Conservation (phyloP, 306 rosid species). For the Begonia masoniana region DNA sequence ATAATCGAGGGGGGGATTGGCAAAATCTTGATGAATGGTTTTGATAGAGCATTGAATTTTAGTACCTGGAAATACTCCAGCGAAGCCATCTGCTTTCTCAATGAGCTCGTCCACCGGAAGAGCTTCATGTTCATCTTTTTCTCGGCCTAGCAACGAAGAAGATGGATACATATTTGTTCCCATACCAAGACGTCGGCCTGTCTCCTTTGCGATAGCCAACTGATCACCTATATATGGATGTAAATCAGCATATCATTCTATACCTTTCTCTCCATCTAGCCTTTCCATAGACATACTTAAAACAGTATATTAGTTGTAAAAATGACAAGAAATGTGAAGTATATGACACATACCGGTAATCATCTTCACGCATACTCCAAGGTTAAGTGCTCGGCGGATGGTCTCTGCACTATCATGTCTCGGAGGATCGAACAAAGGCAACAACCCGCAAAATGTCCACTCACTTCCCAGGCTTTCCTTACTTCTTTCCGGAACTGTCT, state of each 20-base stretch:
- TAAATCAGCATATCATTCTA: neutral
- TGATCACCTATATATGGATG: slow-evolving; percentile 57
- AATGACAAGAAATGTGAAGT: no score
- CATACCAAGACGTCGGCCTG: slow-evolving; percentile 88
- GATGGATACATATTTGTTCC: slow-evolving; percentile 95
- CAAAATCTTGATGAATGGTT: neutral
- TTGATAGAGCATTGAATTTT: neutral
- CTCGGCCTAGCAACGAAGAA: slow-evolving; percentile 56
- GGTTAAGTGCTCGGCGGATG: slow-evolving; percentile 75
- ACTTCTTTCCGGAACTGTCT: slow-evolving; percentile 64
- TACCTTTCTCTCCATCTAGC: neutral
- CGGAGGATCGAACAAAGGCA: slow-evolving; percentile 89
- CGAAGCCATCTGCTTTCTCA: slow-evolving; percentile 87
- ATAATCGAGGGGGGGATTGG: neutral
- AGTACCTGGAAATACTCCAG: slow-evolving; percentile 67
- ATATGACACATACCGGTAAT: slow-evolving; percentile 46
- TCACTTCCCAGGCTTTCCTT: slow-evolving; percentile 73
- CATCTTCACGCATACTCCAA: slow-evolving; percentile 84
- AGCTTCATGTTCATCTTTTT: slow-evolving; percentile 54
- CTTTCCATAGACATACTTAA: no score
- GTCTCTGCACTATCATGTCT: slow-evolving; percentile 93
- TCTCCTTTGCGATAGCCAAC: slow-evolving; percentile 81
- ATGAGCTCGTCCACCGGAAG: slow-evolving; percentile 73
- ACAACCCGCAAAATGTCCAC: slow-evolving; percentile 74
- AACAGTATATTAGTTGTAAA: no score